These are phyloP conservation scores for Mucor circinelloides DNA, from an alignment of 371 early-diverging fungal genomes.

Conservation along the genomic window DNA sequence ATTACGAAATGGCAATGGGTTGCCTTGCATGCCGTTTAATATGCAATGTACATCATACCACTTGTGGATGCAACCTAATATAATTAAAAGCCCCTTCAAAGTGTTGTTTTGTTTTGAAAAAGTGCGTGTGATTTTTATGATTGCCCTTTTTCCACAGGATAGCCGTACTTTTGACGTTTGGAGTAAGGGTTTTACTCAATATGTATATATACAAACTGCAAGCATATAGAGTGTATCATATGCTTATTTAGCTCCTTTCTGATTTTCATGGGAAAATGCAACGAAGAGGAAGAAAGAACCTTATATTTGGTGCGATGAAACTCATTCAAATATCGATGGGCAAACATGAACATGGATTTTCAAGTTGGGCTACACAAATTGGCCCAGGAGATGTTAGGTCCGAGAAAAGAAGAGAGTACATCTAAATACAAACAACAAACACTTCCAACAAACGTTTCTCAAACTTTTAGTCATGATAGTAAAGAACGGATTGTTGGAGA, in stretches of 20 bases:
- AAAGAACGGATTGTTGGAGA: background rate
- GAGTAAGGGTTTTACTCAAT: background rate
- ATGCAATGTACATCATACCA: background rate
- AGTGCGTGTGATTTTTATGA: background rate
- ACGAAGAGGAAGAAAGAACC: background rate
- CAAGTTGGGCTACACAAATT: background rate
- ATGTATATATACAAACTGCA: background rate
- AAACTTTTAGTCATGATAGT: slow-evolving; percentile 9
- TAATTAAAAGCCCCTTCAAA: background rate
- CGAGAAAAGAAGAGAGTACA: background rate
- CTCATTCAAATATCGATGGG: background rate
- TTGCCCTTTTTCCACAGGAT: background rate
- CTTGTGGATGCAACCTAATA: too few relatives aligned
- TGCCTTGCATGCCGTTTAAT: background rate
- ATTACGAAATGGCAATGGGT: background rate
- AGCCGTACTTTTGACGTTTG: background rate
- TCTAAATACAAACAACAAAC: background rate
- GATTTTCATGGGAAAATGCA: background rate
- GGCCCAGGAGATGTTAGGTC: background rate
- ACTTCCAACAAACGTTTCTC: background rate
- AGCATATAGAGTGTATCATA: background rate
- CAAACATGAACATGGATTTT: background rate
- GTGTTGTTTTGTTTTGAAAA: background rate
- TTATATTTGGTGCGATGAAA: background rate
- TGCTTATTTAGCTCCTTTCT: background rate